Evolutionary conservation across 2,329 filamentous ascomycete genomes (phyloP).

Genomic region (Pseudohalonectria lignicola): DNA sequence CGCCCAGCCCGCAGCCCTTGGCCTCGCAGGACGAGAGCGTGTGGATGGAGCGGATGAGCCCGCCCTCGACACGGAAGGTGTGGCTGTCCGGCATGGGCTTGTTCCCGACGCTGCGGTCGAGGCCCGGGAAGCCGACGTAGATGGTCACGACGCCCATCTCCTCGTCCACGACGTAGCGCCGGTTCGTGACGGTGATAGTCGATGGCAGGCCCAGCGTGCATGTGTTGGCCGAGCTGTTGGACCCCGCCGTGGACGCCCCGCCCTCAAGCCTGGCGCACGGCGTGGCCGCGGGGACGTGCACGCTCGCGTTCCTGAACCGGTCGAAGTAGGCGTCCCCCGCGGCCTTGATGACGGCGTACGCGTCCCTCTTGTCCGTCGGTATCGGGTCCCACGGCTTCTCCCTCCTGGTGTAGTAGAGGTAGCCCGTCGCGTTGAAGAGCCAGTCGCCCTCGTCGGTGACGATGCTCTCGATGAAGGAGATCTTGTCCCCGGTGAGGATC

Average conservation of each 20-base stretch:
- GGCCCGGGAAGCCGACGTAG: slow-evolving; percentile 13
- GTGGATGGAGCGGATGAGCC: slow-evolving; percentile 16
- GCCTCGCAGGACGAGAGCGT: slow-evolving; percentile 15
- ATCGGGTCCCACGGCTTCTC: slow-evolving; percentile 11
- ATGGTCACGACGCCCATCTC: slow-evolving; percentile 12
- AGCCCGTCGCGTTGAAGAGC: slow-evolving; percentile 16
- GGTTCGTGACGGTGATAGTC: slow-evolving; percentile 11
- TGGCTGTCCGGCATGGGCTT: slow-evolving; percentile 15
- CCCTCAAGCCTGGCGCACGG: slow-evolving; percentile 17
- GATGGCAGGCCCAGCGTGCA: slow-evolving; percentile 16
- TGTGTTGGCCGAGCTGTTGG: slow-evolving; percentile 7
- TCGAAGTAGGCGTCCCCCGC: slow-evolving; percentile 16
- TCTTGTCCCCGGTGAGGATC: slow-evolving; percentile 11
- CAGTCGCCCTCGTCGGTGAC: slow-evolving; percentile 13
- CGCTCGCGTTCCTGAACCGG: slow-evolving; percentile 13
- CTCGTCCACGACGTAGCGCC: slow-evolving; percentile 19
- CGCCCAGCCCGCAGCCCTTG: slow-evolving; percentile 12
- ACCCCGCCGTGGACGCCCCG: slow-evolving; percentile 12
- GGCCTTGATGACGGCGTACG: slow-evolving; percentile 13
- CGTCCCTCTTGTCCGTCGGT: slow-evolving; percentile 12
- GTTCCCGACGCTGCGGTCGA: slow-evolving; percentile 7
- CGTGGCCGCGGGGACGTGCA: slow-evolving; percentile 13
- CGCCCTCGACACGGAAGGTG: slow-evolving; percentile 15
- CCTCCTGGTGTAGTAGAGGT: slow-evolving; percentile 8
- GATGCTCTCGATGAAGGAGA: slow-evolving; percentile 11